Evolutionary conservation across 2,329 filamentous ascomycete species (phyloP).

Genomic region (Aspergillus quadrilineatus): DNA sequence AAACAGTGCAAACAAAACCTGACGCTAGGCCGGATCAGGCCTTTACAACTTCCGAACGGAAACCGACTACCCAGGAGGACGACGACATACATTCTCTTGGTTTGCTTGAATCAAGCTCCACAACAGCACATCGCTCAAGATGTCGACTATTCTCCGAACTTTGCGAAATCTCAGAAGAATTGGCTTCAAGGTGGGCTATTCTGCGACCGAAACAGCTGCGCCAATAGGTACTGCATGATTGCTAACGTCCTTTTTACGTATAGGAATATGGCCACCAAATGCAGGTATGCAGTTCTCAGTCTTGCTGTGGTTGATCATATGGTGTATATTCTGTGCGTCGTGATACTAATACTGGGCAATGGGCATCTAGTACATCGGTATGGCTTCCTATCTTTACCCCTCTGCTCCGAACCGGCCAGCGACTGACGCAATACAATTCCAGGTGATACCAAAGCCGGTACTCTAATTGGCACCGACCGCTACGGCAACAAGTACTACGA

Average conservation of each 20-base stretch:
- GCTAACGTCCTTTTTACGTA: constrained; percentile 40
- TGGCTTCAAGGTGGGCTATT: constrained; percentile 70
- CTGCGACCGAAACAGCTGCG: constrained; percentile 14
- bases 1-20: constrained; percentile 37
- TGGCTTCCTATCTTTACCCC: constrained; percentile 14
- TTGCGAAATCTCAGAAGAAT: constrained; percentile 82
- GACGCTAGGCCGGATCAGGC: constrained; percentile 27
- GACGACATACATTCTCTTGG: constrained; percentile 4
- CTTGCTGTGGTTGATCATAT: constrained; percentile 4
- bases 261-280: constrained; percentile 91
- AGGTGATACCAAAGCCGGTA: constrained; percentile 97
- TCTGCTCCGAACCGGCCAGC: constrained; percentile 1
- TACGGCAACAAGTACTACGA: constrained; percentile 98
- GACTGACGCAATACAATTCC: constrained; percentile 30
- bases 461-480: constrained; percentile 77
- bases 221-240: constrained; percentile 6
- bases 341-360: constrained; percentile 23
- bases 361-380: constrained; percentile 45
- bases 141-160: constrained; percentile 90
- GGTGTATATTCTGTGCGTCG: neutral
- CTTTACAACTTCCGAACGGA: constrained; percentile 23
- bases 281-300: constrained; percentile 59
- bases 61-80: constrained; percentile 11
- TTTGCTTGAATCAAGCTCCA: constrained; percentile 1
- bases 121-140: constrained; percentile 49